Percentiles rank a stretch among this genome's conserved stretches.
Evolutionary conservation across 1,284 basidiomycete species (phyloP).

Genomic region (Apiotrichum mycotoxinovorans): DNA sequence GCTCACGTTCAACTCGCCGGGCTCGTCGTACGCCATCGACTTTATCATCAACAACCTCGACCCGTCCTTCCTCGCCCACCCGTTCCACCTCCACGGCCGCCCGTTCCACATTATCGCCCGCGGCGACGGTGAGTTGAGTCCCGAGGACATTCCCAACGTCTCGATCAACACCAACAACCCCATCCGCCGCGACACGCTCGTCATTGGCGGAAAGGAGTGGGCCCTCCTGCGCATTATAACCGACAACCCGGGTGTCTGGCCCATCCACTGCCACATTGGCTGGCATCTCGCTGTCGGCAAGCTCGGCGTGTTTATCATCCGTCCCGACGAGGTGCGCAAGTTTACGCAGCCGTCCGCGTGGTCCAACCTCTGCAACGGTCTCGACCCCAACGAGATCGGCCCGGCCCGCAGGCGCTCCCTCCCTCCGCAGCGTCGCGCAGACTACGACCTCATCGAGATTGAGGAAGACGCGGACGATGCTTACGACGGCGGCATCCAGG

Average conservation of each 20-base stretch:
- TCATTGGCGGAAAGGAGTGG: constrained; percentile 30
- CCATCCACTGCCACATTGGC: constrained; percentile 31
- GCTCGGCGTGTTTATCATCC: constrained; percentile 18
- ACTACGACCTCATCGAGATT: background rate
- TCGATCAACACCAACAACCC: constrained; percentile 40
- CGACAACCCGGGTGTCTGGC: constrained; percentile 29
- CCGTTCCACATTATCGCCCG: constrained; percentile 38
- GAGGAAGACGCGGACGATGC: background rate
- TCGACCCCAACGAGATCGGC: constrained; percentile 11
- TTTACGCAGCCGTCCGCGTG: constrained; percentile 15
- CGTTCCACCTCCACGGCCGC: constrained; percentile 40
- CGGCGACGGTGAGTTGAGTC: constrained; percentile 34
- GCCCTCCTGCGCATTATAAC: constrained; percentile 30
- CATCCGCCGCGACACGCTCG: constrained; percentile 46
- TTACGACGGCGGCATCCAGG: background rate
- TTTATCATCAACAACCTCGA: constrained; percentile 46
- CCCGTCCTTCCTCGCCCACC: constrained; percentile 34
- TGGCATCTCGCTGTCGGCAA: constrained; percentile 20
- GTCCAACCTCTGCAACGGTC: constrained; percentile 18
- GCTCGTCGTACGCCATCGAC: constrained; percentile 22
- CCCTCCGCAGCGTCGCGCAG: background rate
- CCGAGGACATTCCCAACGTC: constrained; percentile 12
- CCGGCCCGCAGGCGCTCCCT: constrained; percentile 7
- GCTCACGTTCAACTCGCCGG: constrained; percentile 21
- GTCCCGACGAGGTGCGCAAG: constrained; percentile 18